A percentile compares a stretch with the other conserved stretches of the same genome.
Evolutionary conservation across 2,329 filamentous ascomycete species (phyloP).

Genomic region (Cercospora sojina): DNA sequence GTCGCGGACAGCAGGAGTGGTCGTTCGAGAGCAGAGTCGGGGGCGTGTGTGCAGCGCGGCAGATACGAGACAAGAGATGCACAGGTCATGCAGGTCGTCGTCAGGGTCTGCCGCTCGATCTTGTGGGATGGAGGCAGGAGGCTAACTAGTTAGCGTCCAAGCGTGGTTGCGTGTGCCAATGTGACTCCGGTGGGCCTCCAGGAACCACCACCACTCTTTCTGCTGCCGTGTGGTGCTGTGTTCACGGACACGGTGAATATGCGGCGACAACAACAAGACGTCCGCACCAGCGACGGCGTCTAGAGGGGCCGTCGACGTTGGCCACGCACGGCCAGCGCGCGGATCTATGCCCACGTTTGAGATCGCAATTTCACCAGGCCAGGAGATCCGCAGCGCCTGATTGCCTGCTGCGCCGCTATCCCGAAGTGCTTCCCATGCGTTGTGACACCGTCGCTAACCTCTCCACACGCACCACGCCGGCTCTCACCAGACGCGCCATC

Average conservation of each 20-base stretch:
- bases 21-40: background rate
- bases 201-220: background rate
- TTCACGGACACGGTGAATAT: background rate
- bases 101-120: background rate
- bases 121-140: background rate
- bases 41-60: background rate
- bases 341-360: constrained; percentile 4
- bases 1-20: background rate
- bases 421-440: constrained; percentile 1
- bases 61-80: background rate
- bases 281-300: background rate
- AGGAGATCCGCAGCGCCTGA: background rate
- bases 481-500: background rate
- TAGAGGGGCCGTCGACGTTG: background rate
- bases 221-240: background rate
- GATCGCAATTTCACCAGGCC: constrained; percentile 2
- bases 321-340: background rate
- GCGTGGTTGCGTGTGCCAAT: background rate
- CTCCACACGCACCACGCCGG: background rate
- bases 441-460: constrained; percentile 1
- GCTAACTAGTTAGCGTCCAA: no score
- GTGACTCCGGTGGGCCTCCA: background rate
- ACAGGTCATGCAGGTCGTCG: background rate
- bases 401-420: constrained; percentile 2
- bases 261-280: background rate